Base-by-base conservation (phyloP, 202 grass and related monocot genomes). In the Elaeis oleifera region DNA sequence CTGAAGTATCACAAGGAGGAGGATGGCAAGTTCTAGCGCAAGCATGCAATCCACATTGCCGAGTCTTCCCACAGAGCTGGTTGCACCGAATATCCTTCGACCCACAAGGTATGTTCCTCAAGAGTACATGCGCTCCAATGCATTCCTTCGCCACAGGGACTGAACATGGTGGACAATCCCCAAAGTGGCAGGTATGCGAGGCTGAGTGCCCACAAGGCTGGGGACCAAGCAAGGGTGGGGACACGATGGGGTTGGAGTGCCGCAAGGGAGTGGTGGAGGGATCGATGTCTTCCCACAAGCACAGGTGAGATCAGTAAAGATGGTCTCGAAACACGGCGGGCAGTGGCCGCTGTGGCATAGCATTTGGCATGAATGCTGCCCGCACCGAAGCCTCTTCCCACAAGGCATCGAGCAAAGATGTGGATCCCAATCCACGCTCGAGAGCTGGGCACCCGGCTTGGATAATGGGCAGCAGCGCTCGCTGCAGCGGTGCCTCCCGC, bases 41-140 rank as follows among this genome's bases (percentile, higher is more conserved):
- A 49, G 94, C 94, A 75, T 99, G 94, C 16, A 92, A 61, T 70
- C 94, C 94, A 67, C 94, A 97, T 69, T 81, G 87, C 27, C 94
- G 84, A 58, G 84, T 89, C 79, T 97, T 97, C 24, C 94, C 94
- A 84, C 94, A 97, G 1, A 84, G 82, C 65, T 97, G 85, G 75
- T 86, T 97, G 76, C 94, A 97, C 69, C 94, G 84, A 25, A 97
- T 92, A 71, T 97, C 88, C 77, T 89, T 97, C 0, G 94, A 97
- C 14, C 94, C 88, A 15, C 94, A 97, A 23, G 88, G 94, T 69
- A 97, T 89, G 66, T 92, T 97, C 82, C 89, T 92, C 67, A 97
- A 53, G 58, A 97, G 65, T 25, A 92, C 94, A 79, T 97, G 94
- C 44, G 77, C 88, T 26, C 94, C 94, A 67, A 86, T 83, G 64